Base-by-base conservation (phyloP, 805 yeast genomes). In the Saccharomycopsis selenospora region DNA sequence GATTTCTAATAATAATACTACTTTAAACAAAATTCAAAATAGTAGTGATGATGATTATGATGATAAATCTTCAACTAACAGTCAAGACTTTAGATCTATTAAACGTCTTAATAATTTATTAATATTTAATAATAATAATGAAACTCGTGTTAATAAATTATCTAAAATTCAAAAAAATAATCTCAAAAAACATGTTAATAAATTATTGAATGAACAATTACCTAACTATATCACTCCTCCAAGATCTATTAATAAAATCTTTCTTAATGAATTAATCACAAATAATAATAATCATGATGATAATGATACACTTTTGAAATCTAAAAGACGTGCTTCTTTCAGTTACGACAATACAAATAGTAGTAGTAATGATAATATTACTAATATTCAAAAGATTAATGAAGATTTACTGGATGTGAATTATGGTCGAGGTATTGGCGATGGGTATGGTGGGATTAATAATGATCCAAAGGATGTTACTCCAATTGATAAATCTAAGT, bases 171-270 rank as follows among this genome's bases (percentile, higher is more conserved):
- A 17, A 4, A 7, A 17, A 14, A 7, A 14, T 14, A 10, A 6
- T 14, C 20, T 26, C n/a, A 48, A 48, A 25, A 43, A 40, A 11
- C 11, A 4, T n/a, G 36, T 43, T 11, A 43, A 43, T 36, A 25
- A 20, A 3, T n/a, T 26, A 4, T 24, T 48, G 27, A 27, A 38
- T 13, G 25, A 26, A 20, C 27, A 30, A 29, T 42, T 49, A 22
- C 52, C 52, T 5, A 18, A 24, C 10, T 49, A 20, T 28, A 27
- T 49, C 17, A 49, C 52, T 17, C 52, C 52, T 30, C 52, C 52
- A 27, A 30, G 52, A 36, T 27, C 17, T 17, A 33, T 48, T 10
- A n/a, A 30, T n/a, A 48, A 48, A 23, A 11, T 38, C 8, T 13
- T 36, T 18, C 13, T 47, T 14, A 29, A 17, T n/a, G 23, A 18